Evolutionary conservation across 1,284 basidiomycete species (phyloP).

Genomic region (Dichomitus squalens): DNA sequence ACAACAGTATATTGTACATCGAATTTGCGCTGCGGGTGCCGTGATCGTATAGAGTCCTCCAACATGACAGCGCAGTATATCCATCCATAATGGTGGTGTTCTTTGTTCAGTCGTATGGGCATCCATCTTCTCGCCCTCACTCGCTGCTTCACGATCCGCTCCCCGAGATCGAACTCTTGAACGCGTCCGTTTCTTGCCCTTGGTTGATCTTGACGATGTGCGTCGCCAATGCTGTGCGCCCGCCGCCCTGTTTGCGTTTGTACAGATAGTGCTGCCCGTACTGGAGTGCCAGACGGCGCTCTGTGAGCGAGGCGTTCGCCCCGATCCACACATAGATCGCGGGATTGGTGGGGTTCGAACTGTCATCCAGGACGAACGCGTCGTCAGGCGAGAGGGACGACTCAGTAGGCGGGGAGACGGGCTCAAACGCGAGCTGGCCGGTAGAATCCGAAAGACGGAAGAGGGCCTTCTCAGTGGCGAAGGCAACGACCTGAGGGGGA

Average conservation of each 20-base stretch:
- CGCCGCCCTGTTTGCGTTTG: constrained; percentile 33
- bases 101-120: too few relatives aligned
- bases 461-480: constrained; percentile 33
- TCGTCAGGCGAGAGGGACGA: constrained; percentile 47
- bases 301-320: constrained; percentile 45
- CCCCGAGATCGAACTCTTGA: constrained; percentile 34
- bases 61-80: too few relatives aligned
- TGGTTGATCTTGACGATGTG: constrained; percentile 54
- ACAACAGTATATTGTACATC: too few relatives aligned
- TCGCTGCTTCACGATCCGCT: not conserved
- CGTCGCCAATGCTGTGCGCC: constrained; percentile 36
- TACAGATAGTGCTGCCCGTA: constrained; percentile 59
- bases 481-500: constrained; percentile 2
- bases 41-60: too few relatives aligned
- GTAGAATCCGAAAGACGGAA: constrained; percentile 52
- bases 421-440: constrained; percentile 41
- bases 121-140: too few relatives aligned
- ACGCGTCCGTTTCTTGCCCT: constrained; percentile 48
- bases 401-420: constrained; percentile 34
- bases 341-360: constrained; percentile 35
- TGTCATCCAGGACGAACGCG: constrained; percentile 50
- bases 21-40: too few relatives aligned
- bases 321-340: constrained; percentile 64
- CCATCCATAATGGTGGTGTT: too few relatives aligned
- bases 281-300: constrained; percentile 51